Conservation (phyloP, 306 rosid genomes). For the Acacia melanoxylon region DNA sequence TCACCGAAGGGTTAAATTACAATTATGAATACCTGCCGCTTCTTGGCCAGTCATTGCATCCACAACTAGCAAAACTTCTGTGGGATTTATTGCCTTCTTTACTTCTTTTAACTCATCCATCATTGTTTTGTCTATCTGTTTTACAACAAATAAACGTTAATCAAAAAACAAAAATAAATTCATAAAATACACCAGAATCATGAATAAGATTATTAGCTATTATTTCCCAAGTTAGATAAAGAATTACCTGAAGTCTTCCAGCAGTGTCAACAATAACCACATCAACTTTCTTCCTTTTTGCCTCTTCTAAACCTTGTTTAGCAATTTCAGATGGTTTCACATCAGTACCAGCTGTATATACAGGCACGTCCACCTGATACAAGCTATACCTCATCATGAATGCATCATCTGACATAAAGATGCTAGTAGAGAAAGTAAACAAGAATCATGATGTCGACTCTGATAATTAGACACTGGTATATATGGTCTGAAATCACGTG, state of each 20-base stretch:
- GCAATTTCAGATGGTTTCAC: slow-evolving; percentile 90
- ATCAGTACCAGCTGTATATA: slow-evolving; percentile 86
- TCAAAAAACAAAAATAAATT: slow-evolving; percentile 17
- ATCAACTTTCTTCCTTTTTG: slow-evolving; percentile 84
- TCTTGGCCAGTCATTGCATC: slow-evolving; percentile 99
- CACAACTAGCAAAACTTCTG: slow-evolving; percentile 92
- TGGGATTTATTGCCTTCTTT: slow-evolving; percentile 72
- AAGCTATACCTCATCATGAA: slow-evolving; percentile 48
- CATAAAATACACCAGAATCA: background rate
- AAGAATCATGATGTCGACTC: background rate
- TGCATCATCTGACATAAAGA: slow-evolving; percentile 24
- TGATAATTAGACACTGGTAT: slow-evolving; percentile 5
- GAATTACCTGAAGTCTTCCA: slow-evolving; percentile 96
- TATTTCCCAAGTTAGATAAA: slow-evolving; percentile 2
- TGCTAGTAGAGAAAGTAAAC: slow-evolving; percentile 9
- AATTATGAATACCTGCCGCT: slow-evolving; percentile 79
- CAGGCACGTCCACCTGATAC: slow-evolving; percentile 91
- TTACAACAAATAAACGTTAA: slow-evolving; percentile 16
- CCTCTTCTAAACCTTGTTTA: slow-evolving; percentile 89
- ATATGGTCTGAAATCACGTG: slow-evolving; percentile 15
- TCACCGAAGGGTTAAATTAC: slow-evolving; percentile 11
- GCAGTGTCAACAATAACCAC: slow-evolving; percentile 96
- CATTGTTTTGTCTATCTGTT: slow-evolving; percentile 92
- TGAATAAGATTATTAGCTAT: slow-evolving; percentile 4
- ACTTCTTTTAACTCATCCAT: slow-evolving; percentile 98